Evolutionary conservation across 371 early-diverging fungal genomes (phyloP), one percentile per base, ranked within the genome.

Genomic region (Apophysomyces sp.): DNA sequence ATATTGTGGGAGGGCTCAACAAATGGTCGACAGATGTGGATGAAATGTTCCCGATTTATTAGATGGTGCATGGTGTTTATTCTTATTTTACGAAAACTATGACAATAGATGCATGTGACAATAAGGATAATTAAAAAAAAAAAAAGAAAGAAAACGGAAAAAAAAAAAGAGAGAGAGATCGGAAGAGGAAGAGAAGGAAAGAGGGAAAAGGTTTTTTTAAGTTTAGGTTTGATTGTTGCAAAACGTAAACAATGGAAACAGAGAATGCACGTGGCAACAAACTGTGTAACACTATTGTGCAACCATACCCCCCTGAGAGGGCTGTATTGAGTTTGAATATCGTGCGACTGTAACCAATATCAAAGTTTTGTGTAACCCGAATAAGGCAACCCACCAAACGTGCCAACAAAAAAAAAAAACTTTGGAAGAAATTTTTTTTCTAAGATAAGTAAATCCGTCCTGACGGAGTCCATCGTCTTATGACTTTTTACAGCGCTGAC

Each of bases 1-100:
- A 97, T 74, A 74, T 98, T 55, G 77, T 83, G 4, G 95, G 96
- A 3, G 98, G 98, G 3, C 72, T 96, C 8, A 69, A 84, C 21
- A 75, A 73, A 24, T 97, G 96, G 96, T 67, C 92, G 3, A 73
- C 65, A 7, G 76, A 85, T 1, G 84, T 97, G 4, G 98, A 98
- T 73, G 61, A 71, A 0, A 69, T 70, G 7, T 96, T 97, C 71
- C 98, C 97, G 1, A 84, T 86, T 7, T 96, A 96, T 68, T 97
- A 83, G 80, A 34, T 54, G n/a, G n/a, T n/a, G n/a, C n/a, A n/a
- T n/a, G n/a, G n/a, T n/a, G n/a, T n/a, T n/a, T n/a, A n/a, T n/a
- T n/a, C n/a, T n/a, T n/a, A n/a, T n/a, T n/a, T n/a, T n/a, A n/a
- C n/a, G n/a, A n/a, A n/a, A n/a, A n/a, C n/a, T n/a, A n/a, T n/a